phyloP scores from a whole-genome alignment of 148 eudicot species.

The Nepenthes gracilis region DNA sequence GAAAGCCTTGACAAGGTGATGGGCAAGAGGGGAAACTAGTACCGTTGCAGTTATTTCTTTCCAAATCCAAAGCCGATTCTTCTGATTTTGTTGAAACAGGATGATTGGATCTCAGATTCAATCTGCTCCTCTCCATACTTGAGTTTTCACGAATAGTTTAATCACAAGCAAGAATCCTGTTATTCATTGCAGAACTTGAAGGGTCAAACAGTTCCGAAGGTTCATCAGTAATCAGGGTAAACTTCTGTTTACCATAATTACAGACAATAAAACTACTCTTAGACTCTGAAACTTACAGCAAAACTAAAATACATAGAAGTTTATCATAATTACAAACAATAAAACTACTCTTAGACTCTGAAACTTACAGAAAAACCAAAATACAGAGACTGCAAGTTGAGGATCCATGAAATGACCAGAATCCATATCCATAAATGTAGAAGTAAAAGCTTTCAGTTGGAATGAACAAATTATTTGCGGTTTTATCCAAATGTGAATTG shows the following conservation, averaged over 20 bases:
- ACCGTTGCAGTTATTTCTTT: conserved; percentile 17
- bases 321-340: no score
- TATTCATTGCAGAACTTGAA: background rate
- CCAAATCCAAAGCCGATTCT: conserved; percentile 46
- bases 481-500: no score
- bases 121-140: conserved; percentile 20
- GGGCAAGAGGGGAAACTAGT: conserved; percentile 17
- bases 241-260: background rate
- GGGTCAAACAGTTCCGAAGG: background rate
- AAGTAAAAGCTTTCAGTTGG: no score
- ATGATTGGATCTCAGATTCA: conserved; percentile 24
- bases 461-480: no score
- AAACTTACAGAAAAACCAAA: no score
- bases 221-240: background rate
- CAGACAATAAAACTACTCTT: background rate
- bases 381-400: no score
- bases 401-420: no score
- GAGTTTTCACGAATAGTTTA: conserved; percentile 7
- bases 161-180: background rate
- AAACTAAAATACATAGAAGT: no score
- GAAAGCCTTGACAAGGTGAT: conserved; percentile 23
- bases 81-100: conserved; percentile 33
- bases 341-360: no score
- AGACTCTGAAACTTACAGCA: no score
- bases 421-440: no score